Evolutionary conservation across 352 stramenopile species (phyloP).

Genomic region (Globisporangium perplexum): DNA sequence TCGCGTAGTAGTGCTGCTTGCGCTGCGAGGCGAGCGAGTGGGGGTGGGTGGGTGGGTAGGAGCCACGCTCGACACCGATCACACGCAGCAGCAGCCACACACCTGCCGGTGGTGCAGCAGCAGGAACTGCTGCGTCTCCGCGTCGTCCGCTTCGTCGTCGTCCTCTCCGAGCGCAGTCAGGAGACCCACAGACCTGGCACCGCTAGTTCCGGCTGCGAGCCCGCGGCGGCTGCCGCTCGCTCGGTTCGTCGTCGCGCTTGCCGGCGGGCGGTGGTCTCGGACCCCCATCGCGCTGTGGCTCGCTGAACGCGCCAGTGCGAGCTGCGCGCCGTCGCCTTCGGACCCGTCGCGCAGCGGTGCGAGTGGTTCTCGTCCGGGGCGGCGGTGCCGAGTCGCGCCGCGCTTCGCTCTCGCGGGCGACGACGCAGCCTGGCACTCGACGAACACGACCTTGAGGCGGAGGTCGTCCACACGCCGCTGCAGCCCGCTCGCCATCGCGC

Average conservation of each 20-base stretch:
- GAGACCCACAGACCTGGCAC: not conserved
- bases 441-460: constrained; percentile 25
- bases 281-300: constrained; percentile 5
- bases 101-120: constrained; percentile 21
- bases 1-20: constrained; percentile 21
- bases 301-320: constrained; percentile 3
- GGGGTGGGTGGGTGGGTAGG: not conserved
- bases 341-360: constrained; percentile 3
- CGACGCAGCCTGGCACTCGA: constrained; percentile 17
- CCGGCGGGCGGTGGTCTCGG: no score
- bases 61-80: not conserved
- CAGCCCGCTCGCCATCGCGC: constrained; percentile 10
- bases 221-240: constrained; percentile 4
- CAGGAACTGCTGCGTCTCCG: constrained; percentile 27
- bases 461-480: constrained; percentile 21
- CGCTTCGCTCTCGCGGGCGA: constrained; percentile 6
- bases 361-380: constrained; percentile 12
- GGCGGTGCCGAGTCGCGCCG: constrained; percentile 13
- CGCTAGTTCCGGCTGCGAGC: constrained; percentile 14
- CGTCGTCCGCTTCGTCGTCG: constrained; percentile 12
- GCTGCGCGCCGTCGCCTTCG: not conserved
- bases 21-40: constrained; percentile 4
- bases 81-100: constrained; percentile 9
- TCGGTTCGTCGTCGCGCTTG: not conserved
- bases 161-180: constrained; percentile 13